Base-by-base conservation (phyloP, 2,329 filamentous ascomycete genomes). In the Polytolypa hystricis region DNA sequence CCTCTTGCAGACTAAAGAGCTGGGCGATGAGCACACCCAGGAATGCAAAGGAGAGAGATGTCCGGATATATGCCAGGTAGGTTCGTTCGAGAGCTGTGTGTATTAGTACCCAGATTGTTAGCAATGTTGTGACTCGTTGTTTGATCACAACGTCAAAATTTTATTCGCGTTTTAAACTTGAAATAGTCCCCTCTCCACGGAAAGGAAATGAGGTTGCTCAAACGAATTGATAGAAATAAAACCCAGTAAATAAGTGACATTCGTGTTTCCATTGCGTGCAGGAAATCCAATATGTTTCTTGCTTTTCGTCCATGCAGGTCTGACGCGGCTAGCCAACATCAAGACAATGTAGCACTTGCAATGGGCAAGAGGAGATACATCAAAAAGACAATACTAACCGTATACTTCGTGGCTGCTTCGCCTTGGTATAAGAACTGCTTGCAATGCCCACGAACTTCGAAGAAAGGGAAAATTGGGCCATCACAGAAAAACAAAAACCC, bases 41-140 rank as follows among this genome's bases (percentile, higher is more conserved):
- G 60, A 83, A 78, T 10, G 79, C 76, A 26, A 84, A 64, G n/a
- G 72, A 67, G 25, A 81, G 58, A 0, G 78, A 82, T 2, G 80
- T 85, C 14, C 81, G 73, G 19, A 84, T 67, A 54, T 84, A 85
- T 19, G 71, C 78, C 12, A 86, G 71, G 51, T 79, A 86, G 12
- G 81, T 86, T 39, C 81, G 67, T 57, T 86, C 80, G 37, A 84
- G 70, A 25, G 81, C 81, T 84, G 48, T 10, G 5, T 6, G 32
- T 27, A 5, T n/a, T n/a, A n/a, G n/a, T n/a, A n/a, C n/a, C n/a
- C n/a, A n/a, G n/a, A n/a, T n/a, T n/a, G n/a, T n/a, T n/a, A n/a
- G n/a, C n/a, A n/a, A n/a, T n/a, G n/a, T n/a, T n/a, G n/a, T n/a
- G n/a, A n/a, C n/a, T n/a, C n/a, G n/a, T n/a, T n/a, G n/a, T n/a